Evolutionary conservation across 257 asterid species (phyloP), one percentile per base, ranked within the genome.

Genomic region (Voacanga thouarsii): DNA sequence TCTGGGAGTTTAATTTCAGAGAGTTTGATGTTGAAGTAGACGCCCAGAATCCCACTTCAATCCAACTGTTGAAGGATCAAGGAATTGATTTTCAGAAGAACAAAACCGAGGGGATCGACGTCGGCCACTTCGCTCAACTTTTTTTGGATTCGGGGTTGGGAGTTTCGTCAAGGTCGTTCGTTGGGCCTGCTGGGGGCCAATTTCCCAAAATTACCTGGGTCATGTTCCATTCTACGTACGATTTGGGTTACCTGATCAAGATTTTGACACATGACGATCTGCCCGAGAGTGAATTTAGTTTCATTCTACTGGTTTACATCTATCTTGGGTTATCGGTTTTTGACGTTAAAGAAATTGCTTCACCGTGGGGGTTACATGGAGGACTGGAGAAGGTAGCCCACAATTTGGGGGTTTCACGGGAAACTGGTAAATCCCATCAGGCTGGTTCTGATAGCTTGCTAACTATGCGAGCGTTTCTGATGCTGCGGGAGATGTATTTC

Each of bases 1-100:
- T 77, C 0, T 87, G 88, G 89, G 84, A 88, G 24, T 86, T 88
- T 73, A 88, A 86, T 10, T 85, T 85, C 14, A 19, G 71, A 0
- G 89, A 75, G 6, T 88, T 88, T 26, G 87, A 88, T 24, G 57
- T 15, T 5, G 66, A 60, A 0, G 30, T 12, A 0, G 80, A 88
- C 44, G 77, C 33, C 6, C 82, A 80, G 5, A 78, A 84, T 33
- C 81, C 64, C 0, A 69, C 33, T 0, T 79, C 92, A 7, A 70
- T 88, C 3, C 16, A 43, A 1, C 37, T 80, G 9, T 66, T 80
- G 37, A 72, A 23, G 51, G 1, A 5, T 0, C 86, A 80, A 9
- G 84, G 86, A 0, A 78, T 84, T 0, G 76, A 85, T 33, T 78
- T 85, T 14, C 12, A 11, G 7, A 70, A 53, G 49, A 80, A 80